Conservation (phyloP, 495 filamentous ascomycete genomes). For the Tuber microsphaerosporum region DNA sequence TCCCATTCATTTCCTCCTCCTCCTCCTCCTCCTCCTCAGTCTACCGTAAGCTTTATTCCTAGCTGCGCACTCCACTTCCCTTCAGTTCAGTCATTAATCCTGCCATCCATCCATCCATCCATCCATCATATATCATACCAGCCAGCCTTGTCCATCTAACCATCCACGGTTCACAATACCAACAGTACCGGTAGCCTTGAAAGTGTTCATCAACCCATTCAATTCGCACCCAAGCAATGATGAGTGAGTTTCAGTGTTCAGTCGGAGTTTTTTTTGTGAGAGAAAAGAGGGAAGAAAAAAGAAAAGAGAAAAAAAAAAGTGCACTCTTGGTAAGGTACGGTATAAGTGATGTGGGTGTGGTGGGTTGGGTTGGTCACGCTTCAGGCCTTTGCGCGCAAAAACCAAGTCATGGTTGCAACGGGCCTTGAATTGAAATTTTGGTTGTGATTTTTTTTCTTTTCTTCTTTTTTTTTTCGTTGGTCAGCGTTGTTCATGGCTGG, state of each 20-base stretch:
- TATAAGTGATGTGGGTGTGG: too few species aligned
- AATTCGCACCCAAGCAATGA: neutral
- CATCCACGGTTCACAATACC: neutral
- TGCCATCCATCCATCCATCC: neutral
- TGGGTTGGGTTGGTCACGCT: too few species aligned
- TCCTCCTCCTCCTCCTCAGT: neutral
- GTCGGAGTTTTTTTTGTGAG: neutral
- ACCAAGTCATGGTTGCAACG: too few species aligned
- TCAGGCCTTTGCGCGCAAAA: too few species aligned
- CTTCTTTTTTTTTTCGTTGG: too few species aligned
- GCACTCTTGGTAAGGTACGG: too few species aligned
- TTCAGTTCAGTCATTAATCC: neutral
- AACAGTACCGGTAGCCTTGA: neutral
- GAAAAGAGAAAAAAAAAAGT: neutral
- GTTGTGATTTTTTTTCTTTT: too few species aligned
- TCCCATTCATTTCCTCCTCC: neutral
- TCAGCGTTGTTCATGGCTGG: too few species aligned
- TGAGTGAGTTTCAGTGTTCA: neutral
- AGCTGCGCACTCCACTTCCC: neutral
- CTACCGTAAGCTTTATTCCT: neutral
- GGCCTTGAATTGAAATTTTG: too few species aligned
- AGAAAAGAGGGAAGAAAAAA: neutral
- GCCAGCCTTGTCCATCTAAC: neutral
- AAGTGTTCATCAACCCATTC: neutral
- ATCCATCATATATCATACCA: too few species aligned